These are phyloP conservation scores for Neopestalotiopsis rosae DNA, from an alignment of 2,329 filamentous ascomycete genomes.

Conservation along the genomic window DNA sequence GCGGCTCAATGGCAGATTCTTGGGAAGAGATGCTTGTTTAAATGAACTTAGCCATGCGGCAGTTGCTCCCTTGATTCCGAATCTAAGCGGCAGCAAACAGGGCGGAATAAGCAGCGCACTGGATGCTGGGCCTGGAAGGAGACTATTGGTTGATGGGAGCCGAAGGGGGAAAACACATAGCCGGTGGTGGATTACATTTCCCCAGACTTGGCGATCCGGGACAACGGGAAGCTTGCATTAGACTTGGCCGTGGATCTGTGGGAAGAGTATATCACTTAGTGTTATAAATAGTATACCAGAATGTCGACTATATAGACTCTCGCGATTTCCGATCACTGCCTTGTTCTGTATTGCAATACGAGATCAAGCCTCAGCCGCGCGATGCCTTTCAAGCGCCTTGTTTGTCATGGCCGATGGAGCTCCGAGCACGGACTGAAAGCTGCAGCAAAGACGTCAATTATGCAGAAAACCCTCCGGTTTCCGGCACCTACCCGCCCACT, in stretches of 20 bases:
- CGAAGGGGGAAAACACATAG: slow-evolving; percentile 21
- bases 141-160: slow-evolving; percentile 11
- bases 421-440: neutral
- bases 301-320: neutral
- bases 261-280: neutral
- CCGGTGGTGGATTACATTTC: slow-evolving; percentile 20
- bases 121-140: neutral
- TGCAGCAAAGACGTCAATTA: neutral
- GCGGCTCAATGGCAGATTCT: neutral
- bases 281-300: neutral
- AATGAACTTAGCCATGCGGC: neutral
- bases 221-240: slow-evolving; percentile 19
- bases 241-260: slow-evolving; percentile 2
- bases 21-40: neutral
- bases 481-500: slow-evolving; percentile 10
- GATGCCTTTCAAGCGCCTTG: neutral
- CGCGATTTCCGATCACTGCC: neutral
- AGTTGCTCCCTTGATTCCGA: slow-evolving; percentile 13
- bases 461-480: neutral
- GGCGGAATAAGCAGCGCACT: slow-evolving; percentile 6
- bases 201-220: slow-evolving; percentile 18
- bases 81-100: slow-evolving; percentile 18
- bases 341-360: neutral
- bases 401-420: neutral
- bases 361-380: neutral